phyloP scores from a whole-genome alignment of 192 early-diverging fungal species.

The Rhizophagus sp. region DNA sequence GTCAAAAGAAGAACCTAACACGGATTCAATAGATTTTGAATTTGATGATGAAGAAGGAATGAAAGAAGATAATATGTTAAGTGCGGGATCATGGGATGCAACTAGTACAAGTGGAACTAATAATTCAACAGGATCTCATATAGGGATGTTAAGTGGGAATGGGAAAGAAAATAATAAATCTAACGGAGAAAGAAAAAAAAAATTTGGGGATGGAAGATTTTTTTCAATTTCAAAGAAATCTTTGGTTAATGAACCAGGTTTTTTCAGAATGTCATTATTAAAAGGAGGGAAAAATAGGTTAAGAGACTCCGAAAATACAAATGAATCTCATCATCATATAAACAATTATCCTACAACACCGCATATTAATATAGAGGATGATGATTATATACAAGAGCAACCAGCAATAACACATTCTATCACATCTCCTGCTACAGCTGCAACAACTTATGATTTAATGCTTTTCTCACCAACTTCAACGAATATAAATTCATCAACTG shows the following conservation, averaged over 20 bases:
- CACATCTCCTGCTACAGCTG: not conserved
- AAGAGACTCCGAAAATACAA: not conserved
- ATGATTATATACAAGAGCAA: conserved; percentile 4
- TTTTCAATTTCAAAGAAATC: conserved; percentile 17
- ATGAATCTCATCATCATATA: not conserved
- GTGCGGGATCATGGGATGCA: not conserved
- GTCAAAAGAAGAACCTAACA: conserved; percentile 36
- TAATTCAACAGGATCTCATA: not conserved
- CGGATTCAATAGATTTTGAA: not conserved
- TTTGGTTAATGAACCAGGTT: not conserved
- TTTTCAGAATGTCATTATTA: conserved; percentile 18
- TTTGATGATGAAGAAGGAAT: not conserved
- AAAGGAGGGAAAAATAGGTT: not conserved
- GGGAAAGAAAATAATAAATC: not conserved
- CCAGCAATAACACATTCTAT: not conserved
- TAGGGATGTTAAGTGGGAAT: not conserved
- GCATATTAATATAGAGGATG: conserved; percentile 19
- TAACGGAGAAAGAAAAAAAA: not conserved
- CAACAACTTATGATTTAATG: not conserved
- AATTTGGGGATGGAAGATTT: conserved; percentile 2
- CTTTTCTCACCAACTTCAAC: conserved; percentile 4
- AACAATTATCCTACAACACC: not conserved
- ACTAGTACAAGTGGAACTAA: not conserved
- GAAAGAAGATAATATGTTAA: not conserved
- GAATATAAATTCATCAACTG: not conserved